A percentile compares a stretch with the other conserved stretches of the same genome.
Conservation (phyloP, 257 asterid species). For the Plantago ovata region DNA sequence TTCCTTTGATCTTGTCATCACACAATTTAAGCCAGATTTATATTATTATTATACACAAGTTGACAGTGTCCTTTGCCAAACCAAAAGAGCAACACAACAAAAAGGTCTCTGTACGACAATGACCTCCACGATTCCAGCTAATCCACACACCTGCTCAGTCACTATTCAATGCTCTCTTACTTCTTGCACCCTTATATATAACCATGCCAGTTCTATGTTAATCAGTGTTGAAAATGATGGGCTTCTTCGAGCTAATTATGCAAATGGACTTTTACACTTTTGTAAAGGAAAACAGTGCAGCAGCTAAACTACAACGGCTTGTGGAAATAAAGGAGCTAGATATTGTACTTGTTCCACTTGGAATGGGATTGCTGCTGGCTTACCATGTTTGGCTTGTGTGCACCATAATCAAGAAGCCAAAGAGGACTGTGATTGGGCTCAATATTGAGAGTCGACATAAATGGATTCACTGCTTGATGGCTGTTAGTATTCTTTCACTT, state of each 20-base stretch:
- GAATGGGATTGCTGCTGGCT: constrained; percentile 39
- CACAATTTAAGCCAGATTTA: neutral
- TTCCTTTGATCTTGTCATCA: too few relatives aligned
- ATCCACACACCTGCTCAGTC: constrained; percentile 3
- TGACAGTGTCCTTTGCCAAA: constrained; percentile 6
- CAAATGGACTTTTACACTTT: neutral
- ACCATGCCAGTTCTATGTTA: constrained; percentile 2
- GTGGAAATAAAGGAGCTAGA: constrained; percentile 62
- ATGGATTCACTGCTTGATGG: constrained; percentile 80
- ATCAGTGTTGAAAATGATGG: neutral
- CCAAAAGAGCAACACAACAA: neutral
- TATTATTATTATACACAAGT: neutral
- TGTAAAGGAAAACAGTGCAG: neutral
- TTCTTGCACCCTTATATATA: constrained; percentile 1
- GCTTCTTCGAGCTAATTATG: neutral
- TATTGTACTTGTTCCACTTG: constrained; percentile 62
- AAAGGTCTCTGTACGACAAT: neutral
- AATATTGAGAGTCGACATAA: constrained; percentile 63
- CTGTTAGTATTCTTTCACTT: constrained; percentile 32
- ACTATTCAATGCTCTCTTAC: constrained; percentile 8
- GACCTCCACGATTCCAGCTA: neutral
- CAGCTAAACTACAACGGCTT: neutral
- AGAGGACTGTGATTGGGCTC: constrained; percentile 62
- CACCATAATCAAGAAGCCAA: constrained; percentile 42
- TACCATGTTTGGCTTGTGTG: constrained; percentile 74